Base-by-base conservation (phyloP, 179 eudicot genomes). In the Drosera spatulata region DNA sequence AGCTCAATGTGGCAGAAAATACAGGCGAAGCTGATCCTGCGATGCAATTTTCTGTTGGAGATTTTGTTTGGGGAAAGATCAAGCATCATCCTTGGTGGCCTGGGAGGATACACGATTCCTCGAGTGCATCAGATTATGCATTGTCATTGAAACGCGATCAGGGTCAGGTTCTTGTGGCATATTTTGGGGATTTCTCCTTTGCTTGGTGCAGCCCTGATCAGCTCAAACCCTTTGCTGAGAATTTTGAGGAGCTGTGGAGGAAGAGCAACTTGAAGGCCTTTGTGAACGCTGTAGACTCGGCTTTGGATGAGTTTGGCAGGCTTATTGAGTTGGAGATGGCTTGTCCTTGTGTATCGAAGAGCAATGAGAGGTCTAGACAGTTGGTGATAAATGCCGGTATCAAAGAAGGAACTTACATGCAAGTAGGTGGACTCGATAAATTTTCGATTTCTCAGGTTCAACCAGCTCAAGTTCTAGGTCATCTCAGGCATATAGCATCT, bases 61-160 rank as follows among this genome's bases (percentile, higher is more conserved):
- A 84, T 55, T 75, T 82, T 63, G 91, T 86, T 50, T 88, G 95
- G 95, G 96, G 83, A 2, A 84, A 88, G 64, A 75, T 86, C 57
- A 79, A 68, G 76, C 75, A 77, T 63, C 77, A 82, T 60, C 95
- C 96, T 2, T 86, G 88, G 88, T 88, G 95, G 96, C 96, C 96
- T 0, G 96, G 96, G 15, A 86, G 77, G 72, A 65, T 88, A 40
- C 80, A 78, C 54, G 74, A 80, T 60, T 72, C 86, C 42, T 68
- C 75, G 0, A 68, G 77, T 75, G 96, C 95, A 12, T 84, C 96
- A 0, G 86, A 84, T 3, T 72, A 62, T 55, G 95, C 95, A 2
- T 52, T 66, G 61, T 73, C 58, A 59, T 63, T 64, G 58, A 77
- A 73, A 40, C 78, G 33, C 33, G 33, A 76, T 53, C 71, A 71